Conservation (phyloP, 768 basidiomycete species). For the Rhizopogon salebrosus region DNA sequence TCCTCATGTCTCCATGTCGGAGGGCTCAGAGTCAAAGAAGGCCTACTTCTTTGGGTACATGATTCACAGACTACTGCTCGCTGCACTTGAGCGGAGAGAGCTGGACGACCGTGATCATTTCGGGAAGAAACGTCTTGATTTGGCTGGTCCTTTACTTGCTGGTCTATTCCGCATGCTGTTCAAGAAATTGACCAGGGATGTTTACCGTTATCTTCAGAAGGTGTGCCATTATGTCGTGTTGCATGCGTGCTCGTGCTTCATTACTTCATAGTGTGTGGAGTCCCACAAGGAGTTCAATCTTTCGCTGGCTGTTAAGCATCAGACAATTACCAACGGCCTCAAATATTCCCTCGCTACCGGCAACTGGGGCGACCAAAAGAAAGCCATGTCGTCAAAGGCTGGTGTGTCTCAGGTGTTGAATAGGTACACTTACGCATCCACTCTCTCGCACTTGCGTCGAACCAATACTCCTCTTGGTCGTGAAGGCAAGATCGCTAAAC, state of each 20-base stretch:
- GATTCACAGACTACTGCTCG: constrained; percentile 93
- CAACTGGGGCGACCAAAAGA: constrained; percentile 99
- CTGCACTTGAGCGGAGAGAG: constrained; percentile 90
- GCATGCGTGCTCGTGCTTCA: neutral
- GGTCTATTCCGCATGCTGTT: constrained; percentile 97
- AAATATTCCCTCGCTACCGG: constrained; percentile 98
- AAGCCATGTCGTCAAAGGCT: constrained; percentile 95
- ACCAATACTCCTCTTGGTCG: constrained; percentile 98
- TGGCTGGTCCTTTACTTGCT: constrained; percentile 94
- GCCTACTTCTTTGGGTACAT: constrained; percentile 99
- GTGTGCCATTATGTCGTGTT: constrained; percentile 33
- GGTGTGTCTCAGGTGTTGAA: constrained; percentile 99
- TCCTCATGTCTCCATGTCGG: constrained; percentile 93
- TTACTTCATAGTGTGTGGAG: constrained; percentile 77
- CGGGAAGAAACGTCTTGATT: constrained; percentile 94
- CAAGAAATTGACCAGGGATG: constrained; percentile 93
- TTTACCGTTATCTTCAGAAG: constrained; percentile 96
- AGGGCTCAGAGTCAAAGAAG: constrained; percentile 96
- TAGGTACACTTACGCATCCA: constrained; percentile 97
- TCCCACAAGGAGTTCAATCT: constrained; percentile 93
- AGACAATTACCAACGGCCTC: constrained; percentile 96
- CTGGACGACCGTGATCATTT: constrained; percentile 99
- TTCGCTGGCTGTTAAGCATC: constrained; percentile 87
- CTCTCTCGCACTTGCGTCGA: constrained; percentile 93
- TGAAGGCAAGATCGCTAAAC: constrained; percentile 98